phyloP scores from a whole-genome alignment of 108 stramenopile species.

The Schizochytrium sp. region DNA sequence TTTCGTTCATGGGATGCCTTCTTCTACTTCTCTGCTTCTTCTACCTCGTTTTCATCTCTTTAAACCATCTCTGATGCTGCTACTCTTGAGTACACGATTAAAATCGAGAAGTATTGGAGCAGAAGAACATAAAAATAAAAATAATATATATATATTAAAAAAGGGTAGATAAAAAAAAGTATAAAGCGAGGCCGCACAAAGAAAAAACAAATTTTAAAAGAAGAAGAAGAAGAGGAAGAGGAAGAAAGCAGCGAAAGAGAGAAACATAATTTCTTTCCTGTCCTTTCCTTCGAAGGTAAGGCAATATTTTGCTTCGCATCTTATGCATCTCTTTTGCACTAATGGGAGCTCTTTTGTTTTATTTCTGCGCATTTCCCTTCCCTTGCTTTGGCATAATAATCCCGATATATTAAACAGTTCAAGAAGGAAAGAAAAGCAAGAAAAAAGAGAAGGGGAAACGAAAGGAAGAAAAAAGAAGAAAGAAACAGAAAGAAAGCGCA shows the following conservation, averaged over 20 bases:
- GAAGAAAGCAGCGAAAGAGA: background rate
- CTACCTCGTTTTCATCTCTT: background rate
- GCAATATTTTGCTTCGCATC: background rate
- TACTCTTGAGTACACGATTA: background rate
- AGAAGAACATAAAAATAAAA: background rate
- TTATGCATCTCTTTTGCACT: too few species aligned
- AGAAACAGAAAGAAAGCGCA: too few species aligned
- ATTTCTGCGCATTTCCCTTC: too few species aligned
- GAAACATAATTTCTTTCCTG: background rate
- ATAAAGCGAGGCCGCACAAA: background rate
- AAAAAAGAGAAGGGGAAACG: too few species aligned
- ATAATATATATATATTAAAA: too few species aligned
- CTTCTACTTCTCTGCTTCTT: background rate
- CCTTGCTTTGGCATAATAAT: too few species aligned
- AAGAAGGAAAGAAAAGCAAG: too few species aligned
- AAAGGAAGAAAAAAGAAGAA: too few species aligned
- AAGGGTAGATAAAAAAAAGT: background rate
- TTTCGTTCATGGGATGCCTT: background rate
- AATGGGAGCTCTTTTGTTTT: too few species aligned
- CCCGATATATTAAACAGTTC: too few species aligned
- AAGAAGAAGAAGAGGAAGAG: slow-evolving; percentile 1
- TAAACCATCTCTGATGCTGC: background rate
- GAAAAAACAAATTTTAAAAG: background rate
- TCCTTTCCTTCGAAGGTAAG: background rate
- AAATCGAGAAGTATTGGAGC: background rate